phyloP scores from a whole-genome alignment of 176 grass and related monocot genomes.

The Aegilops longissima region DNA sequence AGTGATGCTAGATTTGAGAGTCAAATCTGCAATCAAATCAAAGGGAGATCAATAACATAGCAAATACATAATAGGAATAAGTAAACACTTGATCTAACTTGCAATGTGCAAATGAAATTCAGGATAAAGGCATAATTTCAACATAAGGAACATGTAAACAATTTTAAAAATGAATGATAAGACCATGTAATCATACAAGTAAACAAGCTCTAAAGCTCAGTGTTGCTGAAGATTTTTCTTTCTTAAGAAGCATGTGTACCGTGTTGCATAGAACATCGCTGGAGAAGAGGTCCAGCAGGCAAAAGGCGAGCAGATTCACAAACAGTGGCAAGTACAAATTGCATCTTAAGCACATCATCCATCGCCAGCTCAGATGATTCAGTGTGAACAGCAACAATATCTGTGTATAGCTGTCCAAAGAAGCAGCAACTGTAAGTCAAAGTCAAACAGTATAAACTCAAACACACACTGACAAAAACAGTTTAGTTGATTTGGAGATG shows the following conservation, averaged over 20 bases:
- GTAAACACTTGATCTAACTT: conserved; percentile 9
- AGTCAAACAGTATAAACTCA: background rate
- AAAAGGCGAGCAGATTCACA: conserved; percentile 93
- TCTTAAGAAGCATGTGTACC: conserved; percentile 39
- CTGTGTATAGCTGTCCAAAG: conserved; percentile 59
- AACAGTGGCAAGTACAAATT: conserved; percentile 72
- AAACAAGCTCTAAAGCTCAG: background rate
- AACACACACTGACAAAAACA: background rate
- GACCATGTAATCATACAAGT: background rate
- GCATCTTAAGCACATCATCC: conserved; percentile 67
- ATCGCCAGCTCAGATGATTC: conserved; percentile 38
- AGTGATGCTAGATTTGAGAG: conserved; percentile 50
- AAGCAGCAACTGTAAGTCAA: conserved; percentile 18
- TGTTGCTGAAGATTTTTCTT: background rate
- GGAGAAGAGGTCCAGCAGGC: conserved; percentile 94
- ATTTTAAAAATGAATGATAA: background rate
- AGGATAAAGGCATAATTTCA: background rate
- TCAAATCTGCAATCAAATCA: conserved; percentile 56
- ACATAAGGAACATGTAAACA: background rate
- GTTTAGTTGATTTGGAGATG: background rate
- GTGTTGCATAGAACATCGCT: conserved; percentile 80
- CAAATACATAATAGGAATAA: background rate
- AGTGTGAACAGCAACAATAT: conserved; percentile 49
- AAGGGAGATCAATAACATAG: conserved; percentile 4
- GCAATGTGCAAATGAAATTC: background rate